Percentiles rank a stretch among this genome's conserved stretches.
These are phyloP conservation scores for Myxozyma monticola DNA, from an alignment of 805 yeast genomes.

Conservation along the genomic window DNA sequence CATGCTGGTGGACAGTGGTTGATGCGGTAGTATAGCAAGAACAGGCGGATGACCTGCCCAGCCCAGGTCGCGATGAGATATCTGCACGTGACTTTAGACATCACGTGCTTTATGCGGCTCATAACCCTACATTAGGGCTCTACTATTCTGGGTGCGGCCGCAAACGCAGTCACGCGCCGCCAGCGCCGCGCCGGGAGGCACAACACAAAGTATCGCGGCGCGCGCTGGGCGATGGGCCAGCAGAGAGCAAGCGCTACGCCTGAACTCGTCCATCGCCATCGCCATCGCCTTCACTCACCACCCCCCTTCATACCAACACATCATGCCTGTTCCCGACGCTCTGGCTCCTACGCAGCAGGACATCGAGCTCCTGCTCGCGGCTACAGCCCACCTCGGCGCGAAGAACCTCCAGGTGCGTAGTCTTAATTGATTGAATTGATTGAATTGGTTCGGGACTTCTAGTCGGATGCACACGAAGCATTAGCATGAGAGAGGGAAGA, in stretches of 20 bases:
- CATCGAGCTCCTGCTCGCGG: slow-evolving; percentile 92
- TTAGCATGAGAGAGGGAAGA: too few relatives aligned
- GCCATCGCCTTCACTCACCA: slow-evolving; percentile 3
- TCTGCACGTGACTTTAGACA: background rate
- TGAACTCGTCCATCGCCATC: slow-evolving; percentile 2
- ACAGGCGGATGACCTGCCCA: background rate
- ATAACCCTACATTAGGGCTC: background rate
- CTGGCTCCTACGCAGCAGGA: slow-evolving; percentile 50
- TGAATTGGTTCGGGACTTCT: slow-evolving; percentile 95
- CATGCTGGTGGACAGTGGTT: background rate
- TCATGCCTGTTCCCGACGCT: slow-evolving; percentile 84
- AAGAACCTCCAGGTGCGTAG: slow-evolving; percentile 89
- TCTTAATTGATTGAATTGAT: slow-evolving; percentile 5
- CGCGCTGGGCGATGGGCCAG: background rate
- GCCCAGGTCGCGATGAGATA: too few relatives aligned
- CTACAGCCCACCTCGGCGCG: slow-evolving; percentile 99
- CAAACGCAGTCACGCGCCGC: slow-evolving; percentile 9
- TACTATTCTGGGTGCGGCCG: background rate
- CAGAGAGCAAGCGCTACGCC: background rate
- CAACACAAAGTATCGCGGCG: background rate
- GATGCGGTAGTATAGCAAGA: background rate
- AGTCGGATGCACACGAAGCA: too few relatives aligned
- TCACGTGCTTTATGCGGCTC: slow-evolving; percentile 12
- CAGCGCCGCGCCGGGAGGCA: background rate
- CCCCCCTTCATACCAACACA: slow-evolving; percentile 5